phyloP scores from a whole-genome alignment of 441 rosid species.

The Populus tomentosa region DNA sequence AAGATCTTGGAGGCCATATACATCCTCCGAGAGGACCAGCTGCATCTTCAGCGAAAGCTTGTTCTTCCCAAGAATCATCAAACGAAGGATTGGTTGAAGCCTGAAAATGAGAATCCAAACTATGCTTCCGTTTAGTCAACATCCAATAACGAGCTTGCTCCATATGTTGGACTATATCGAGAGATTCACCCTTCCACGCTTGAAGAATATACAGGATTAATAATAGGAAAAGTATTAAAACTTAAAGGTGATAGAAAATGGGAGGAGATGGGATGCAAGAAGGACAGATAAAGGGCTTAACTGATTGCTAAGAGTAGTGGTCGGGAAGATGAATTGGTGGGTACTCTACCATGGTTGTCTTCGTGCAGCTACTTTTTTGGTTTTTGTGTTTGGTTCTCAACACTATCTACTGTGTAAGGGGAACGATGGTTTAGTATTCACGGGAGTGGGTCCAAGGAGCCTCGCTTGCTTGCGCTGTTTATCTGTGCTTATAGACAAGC shows the following conservation, averaged over 20 bases:
- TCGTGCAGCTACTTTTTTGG: conserved; percentile 24
- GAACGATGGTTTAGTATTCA: not conserved
- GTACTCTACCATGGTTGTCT: conserved; percentile 29
- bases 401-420: conserved; percentile 8
- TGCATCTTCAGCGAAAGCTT: too few species aligned
- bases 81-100: too few species aligned
- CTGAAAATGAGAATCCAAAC: too few species aligned
- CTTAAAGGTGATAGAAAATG: not conserved
- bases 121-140: conserved; percentile 48
- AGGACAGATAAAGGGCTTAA: conserved; percentile 3
- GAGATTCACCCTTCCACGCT: not conserved
- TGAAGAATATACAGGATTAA: conserved; percentile 1
- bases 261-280: conserved; percentile 7
- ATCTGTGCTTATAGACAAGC: not conserved
- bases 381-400: conserved; percentile 21
- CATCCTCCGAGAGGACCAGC: too few species aligned
- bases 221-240: not conserved
- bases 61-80: too few species aligned
- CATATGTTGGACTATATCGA: conserved; percentile 15
- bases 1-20: too few species aligned
- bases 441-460: not conserved
- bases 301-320: conserved; percentile 17
- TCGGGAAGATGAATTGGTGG: conserved; percentile 27
- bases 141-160: conserved; percentile 44
- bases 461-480: not conserved